Percentiles rank a stretch among this genome's conserved stretches.
Conservation (phyloP, 2,329 filamentous ascomycete genomes). For the Aspergillus tamarii region DNA sequence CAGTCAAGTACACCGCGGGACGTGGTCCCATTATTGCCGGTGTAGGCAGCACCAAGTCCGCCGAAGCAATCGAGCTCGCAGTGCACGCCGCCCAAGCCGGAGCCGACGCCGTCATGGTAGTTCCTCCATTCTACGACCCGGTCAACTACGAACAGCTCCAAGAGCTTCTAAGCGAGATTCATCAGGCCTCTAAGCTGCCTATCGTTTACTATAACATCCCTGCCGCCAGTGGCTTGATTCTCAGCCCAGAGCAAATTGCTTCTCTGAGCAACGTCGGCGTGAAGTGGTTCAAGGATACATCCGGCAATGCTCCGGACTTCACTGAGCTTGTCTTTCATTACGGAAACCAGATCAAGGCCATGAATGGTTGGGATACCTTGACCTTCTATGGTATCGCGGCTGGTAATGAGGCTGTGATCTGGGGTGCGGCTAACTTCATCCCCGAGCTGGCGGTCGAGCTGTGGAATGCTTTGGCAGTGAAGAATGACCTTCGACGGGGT, state of each 20-base stretch:
- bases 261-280: slow-evolving; percentile 51
- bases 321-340: slow-evolving; percentile 54
- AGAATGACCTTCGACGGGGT: slow-evolving; percentile 47
- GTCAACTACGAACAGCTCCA: slow-evolving; percentile 45
- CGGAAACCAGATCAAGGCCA: slow-evolving; percentile 49
- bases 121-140: slow-evolving; percentile 56
- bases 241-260: slow-evolving; percentile 49
- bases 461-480: slow-evolving; percentile 50
- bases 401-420: slow-evolving; percentile 53
- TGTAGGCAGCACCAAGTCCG: slow-evolving; percentile 48
- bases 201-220: slow-evolving; percentile 59
- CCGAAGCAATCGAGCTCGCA: slow-evolving; percentile 46
- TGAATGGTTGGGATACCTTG: slow-evolving; percentile 59
- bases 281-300: slow-evolving; percentile 57
- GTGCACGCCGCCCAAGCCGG: slow-evolving; percentile 44
- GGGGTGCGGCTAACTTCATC: slow-evolving; percentile 56
- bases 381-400: slow-evolving; percentile 58
- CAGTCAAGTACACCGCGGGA: slow-evolving; percentile 30
- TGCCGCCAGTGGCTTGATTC: slow-evolving; percentile 48
- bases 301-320: slow-evolving; percentile 54
- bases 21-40: slow-evolving; percentile 32
- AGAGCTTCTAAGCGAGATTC: slow-evolving; percentile 47
- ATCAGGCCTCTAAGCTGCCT: slow-evolving; percentile 44
- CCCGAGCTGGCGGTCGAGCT: slow-evolving; percentile 54
- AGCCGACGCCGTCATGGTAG: slow-evolving; percentile 52